Evolutionary conservation across 2,329 filamentous ascomycete species (phyloP).

Genomic region (Aspergillus sergii): DNA sequence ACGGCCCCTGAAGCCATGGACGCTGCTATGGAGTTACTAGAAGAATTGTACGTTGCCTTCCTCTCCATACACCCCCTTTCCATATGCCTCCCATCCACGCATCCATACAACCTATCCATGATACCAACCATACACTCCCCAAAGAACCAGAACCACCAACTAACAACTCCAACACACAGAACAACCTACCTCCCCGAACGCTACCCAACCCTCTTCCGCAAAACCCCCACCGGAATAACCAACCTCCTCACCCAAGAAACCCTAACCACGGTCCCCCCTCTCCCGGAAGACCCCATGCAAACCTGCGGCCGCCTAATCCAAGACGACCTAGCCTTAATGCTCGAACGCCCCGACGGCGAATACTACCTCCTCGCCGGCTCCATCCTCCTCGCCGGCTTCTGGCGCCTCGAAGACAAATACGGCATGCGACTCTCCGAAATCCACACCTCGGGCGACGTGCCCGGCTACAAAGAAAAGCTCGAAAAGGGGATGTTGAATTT

Average conservation of each 20-base stretch:
- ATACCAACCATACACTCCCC: background rate
- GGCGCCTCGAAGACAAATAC: slow-evolving; percentile 78
- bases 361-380: slow-evolving; percentile 79
- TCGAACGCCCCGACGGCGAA: slow-evolving; percentile 73
- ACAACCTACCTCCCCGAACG: slow-evolving; percentile 70
- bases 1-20: slow-evolving; percentile 72
- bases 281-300: slow-evolving; percentile 77
- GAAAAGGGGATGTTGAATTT: slow-evolving; percentile 81
- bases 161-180: slow-evolving; percentile 22
- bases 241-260: slow-evolving; percentile 72
- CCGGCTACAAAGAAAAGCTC: slow-evolving; percentile 69
- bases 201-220: slow-evolving; percentile 71
- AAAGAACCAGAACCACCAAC: background rate
- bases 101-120: background rate
- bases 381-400: slow-evolving; percentile 79
- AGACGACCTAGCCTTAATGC: slow-evolving; percentile 83
- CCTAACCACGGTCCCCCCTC: slow-evolving; percentile 68
- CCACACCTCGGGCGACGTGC: slow-evolving; percentile 76
- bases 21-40: slow-evolving; percentile 73
- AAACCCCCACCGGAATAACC: slow-evolving; percentile 65
- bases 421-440: slow-evolving; percentile 79
- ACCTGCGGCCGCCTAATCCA: slow-evolving; percentile 73
- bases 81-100: no score
- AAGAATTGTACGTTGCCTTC: slow-evolving; percentile 60
- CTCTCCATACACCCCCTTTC: background rate